Base-by-base conservation (phyloP, 2,329 filamentous ascomycete species). In the Stenocarpella maydis region DNA sequence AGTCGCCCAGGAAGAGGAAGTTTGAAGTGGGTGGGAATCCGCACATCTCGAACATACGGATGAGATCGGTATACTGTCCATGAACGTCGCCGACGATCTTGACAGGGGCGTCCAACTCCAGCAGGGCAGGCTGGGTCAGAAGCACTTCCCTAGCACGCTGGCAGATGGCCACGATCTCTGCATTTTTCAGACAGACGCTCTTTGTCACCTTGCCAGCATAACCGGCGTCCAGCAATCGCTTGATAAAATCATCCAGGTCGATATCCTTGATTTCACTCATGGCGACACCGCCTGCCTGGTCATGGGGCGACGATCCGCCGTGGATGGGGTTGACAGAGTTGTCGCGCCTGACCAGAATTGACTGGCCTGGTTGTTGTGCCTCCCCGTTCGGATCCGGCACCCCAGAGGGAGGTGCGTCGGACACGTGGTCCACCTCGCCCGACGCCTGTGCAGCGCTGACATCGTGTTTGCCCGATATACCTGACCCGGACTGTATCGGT, bases 71-170 rank as follows among this genome's bases (percentile, higher is more conserved):
- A 80, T 97, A 98, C 80, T 98, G 95, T 63, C 95, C 95, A 78
- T 98, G 95, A 17, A 98, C 94, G 78, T 98, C 95, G 63, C 95
- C 95, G 34, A 98, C 96, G 76, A 99, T 97, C 83, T 99, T 99
- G 77, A 99, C 96, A 0, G 96, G 95, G 5, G 96, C 93, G 72
- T 95, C 92, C 54, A 99, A 87, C 81, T 99, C 96, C 68, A 99
- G 83, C 28, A 99, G 85, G 1, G 96, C 94, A 4, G 96, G 96
- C 78, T 99, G 96, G 6, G 92, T 94, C 9, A 99, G 84, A 73
- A 99, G 93, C 12, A 95, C 87, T 80, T 99, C 96, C 69, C 95
- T 89, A 4, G 92, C 95, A 68, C 94, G 92, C 72, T 92, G 90
- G 80, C 96, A 99, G 73, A 99, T 95, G 71, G 95, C 94, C 55